Conservation (phyloP, 352 stramenopile species). For the Pythium pectinolyticum region DNA sequence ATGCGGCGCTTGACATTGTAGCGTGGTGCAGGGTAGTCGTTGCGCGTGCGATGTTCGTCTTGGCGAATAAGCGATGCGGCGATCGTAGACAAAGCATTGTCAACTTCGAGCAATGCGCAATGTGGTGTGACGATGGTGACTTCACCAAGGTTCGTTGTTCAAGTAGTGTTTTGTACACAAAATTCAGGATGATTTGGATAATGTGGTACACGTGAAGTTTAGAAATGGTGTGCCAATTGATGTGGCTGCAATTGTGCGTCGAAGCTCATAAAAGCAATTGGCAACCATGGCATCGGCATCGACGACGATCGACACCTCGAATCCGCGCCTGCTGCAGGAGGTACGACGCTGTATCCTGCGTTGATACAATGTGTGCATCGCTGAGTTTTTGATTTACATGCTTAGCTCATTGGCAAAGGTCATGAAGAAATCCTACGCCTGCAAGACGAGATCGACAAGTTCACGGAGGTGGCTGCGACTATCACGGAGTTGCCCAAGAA, state of each 20-base stretch:
- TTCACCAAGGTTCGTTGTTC: constrained; percentile 16
- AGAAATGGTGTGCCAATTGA: background rate
- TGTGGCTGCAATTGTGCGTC: background rate
- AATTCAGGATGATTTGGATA: background rate
- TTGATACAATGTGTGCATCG: background rate
- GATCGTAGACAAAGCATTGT: background rate
- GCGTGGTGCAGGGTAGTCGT: background rate
- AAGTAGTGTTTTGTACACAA: background rate
- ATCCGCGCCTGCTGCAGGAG: constrained; percentile 64
- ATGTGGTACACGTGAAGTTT: constrained; percentile 14
- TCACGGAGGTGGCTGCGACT: constrained; percentile 47
- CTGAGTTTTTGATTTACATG: background rate
- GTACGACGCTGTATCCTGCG: constrained; percentile 21
- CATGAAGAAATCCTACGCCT: constrained; percentile 52
- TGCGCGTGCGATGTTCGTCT: constrained; percentile 1
- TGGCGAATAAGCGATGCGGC: background rate
- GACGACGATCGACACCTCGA: constrained; percentile 37
- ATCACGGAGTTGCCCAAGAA: constrained; percentile 75
- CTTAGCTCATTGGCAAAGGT: constrained; percentile 56
- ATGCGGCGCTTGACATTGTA: constrained; percentile 3
- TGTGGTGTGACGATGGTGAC: background rate
- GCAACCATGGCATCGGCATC: constrained; percentile 23
- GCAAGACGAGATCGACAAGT: constrained; percentile 58
- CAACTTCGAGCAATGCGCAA: background rate
- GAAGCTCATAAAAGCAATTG: constrained; percentile 6